Conservation (phyloP, 805 yeast genomes). For the Allodekkera sacchari region DNA sequence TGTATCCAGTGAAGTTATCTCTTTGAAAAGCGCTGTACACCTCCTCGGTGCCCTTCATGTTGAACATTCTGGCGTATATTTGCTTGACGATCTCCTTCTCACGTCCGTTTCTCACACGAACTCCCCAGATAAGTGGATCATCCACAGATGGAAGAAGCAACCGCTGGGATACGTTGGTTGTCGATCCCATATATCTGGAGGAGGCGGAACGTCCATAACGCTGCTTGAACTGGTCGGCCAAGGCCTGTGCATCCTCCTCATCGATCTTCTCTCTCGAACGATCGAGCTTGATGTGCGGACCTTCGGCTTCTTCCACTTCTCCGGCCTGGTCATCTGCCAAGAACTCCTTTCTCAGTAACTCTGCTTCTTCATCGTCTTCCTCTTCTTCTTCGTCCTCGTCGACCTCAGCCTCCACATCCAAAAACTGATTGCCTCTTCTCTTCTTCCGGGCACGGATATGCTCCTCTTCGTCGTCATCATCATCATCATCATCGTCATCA, state of each 20-base stretch:
- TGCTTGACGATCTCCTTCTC: constrained; percentile 88
- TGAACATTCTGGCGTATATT: constrained; percentile 73
- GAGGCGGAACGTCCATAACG: constrained; percentile 83
- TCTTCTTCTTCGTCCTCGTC: constrained; percentile 94
- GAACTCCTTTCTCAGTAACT: constrained; percentile 72
- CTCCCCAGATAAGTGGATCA: constrained; percentile 94
- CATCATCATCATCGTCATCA: constrained; percentile 45
- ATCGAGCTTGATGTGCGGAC: constrained; percentile 77
- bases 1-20: constrained; percentile 85
- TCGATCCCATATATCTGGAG: constrained; percentile 73
- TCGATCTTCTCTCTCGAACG: constrained; percentile 72
- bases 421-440: constrained; percentile 66
- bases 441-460: constrained; percentile 38
- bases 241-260: constrained; percentile 89
- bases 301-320: constrained; percentile 44
- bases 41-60: constrained; percentile 71
- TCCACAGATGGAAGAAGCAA: constrained; percentile 90
- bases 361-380: constrained; percentile 89
- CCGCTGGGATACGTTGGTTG: constrained; percentile 87
- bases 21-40: constrained; percentile 89
- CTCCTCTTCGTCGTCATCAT: constrained; percentile 50
- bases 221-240: constrained; percentile 87
- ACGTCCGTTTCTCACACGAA: constrained; percentile 85
- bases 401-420: constrained; percentile 98
- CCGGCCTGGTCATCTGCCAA: constrained; percentile 55